Conservation (phyloP, 352 stramenopile genomes). For the Phytophthora palmivora region DNA sequence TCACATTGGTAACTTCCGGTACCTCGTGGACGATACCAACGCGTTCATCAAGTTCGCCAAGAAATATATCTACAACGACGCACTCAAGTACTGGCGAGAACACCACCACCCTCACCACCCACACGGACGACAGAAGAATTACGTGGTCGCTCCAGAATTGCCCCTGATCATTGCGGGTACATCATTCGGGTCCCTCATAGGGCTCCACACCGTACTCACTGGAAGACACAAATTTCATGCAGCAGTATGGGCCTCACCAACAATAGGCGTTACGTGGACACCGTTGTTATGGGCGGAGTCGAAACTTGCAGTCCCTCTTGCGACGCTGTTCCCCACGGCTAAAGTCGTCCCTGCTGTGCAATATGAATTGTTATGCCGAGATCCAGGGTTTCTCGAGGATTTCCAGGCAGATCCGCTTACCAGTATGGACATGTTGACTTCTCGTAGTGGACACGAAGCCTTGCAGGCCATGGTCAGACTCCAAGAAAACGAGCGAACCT, state of each 20-base stretch:
- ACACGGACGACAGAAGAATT: conserved; percentile 20
- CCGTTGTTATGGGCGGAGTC: conserved; percentile 48
- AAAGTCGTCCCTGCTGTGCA: conserved; percentile 62
- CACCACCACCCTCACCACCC: conserved; percentile 39
- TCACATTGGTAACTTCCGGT: conserved; percentile 38
- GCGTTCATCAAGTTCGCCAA: conserved; percentile 46
- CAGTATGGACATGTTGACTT: conserved; percentile 50
- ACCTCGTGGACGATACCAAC: conserved; percentile 50
- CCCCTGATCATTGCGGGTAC: conserved; percentile 60
- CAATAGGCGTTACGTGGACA: conserved; percentile 57
- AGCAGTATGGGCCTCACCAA: conserved; percentile 58
- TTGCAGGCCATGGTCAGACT: conserved; percentile 44
- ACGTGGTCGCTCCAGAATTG: conserved; percentile 17
- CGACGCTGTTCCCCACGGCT: conserved; percentile 39
- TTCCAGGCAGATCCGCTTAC: conserved; percentile 60
- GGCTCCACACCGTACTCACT: conserved; percentile 58
- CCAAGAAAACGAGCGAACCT: conserved; percentile 37
- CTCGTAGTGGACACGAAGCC: conserved; percentile 38
- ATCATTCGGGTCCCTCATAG: conserved; percentile 65
- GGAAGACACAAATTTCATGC: conserved; percentile 54
- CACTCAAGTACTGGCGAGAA: conserved; percentile 35
- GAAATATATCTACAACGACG: conserved; percentile 26
- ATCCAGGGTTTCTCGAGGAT: conserved; percentile 48
- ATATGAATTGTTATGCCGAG: conserved; percentile 39
- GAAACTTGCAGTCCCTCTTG: conserved; percentile 44